Conservation (phyloP, 257 asterid genomes). For the Gentiana dahurica region DNA sequence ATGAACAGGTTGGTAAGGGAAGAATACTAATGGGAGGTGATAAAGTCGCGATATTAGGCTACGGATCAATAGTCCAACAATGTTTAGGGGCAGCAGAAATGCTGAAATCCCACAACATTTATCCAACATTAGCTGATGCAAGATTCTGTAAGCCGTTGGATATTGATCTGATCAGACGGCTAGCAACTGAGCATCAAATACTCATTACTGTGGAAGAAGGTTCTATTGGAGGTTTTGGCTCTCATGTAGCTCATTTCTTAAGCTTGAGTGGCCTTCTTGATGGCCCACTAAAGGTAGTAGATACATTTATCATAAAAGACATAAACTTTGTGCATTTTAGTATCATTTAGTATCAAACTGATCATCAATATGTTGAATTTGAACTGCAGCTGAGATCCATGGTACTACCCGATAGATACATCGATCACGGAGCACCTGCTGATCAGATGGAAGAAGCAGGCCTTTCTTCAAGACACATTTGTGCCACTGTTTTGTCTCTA, state of each 20-base stretch:
- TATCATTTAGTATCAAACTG: neutral
- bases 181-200: slow-evolving; percentile 60
- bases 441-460: slow-evolving; percentile 67
- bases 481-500: slow-evolving; percentile 44
- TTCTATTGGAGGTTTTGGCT: slow-evolving; percentile 75
- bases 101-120: slow-evolving; percentile 28
- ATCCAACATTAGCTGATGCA: slow-evolving; percentile 58
- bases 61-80: slow-evolving; percentile 54
- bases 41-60: slow-evolving; percentile 62
- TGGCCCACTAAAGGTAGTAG: slow-evolving; percentile 58
- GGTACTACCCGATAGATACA: slow-evolving; percentile 59
- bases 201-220: slow-evolving; percentile 75
- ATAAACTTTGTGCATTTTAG: neutral
- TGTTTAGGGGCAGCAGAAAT: slow-evolving; percentile 52
- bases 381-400: slow-evolving; percentile 50
- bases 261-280: slow-evolving; percentile 54
- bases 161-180: slow-evolving; percentile 37
- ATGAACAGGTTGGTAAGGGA: slow-evolving; percentile 58
- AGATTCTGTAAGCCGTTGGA: slow-evolving; percentile 79
- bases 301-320: neutral
- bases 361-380: neutral
- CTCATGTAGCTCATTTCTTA: slow-evolving; percentile 60
- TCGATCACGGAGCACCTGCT: slow-evolving; percentile 49
- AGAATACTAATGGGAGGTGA: slow-evolving; percentile 51
- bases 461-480: slow-evolving; percentile 48